These are phyloP conservation scores for Agaricus sinodeliciosus DNA, from an alignment of 768 basidiomycete genomes.

Conservation along the genomic window DNA sequence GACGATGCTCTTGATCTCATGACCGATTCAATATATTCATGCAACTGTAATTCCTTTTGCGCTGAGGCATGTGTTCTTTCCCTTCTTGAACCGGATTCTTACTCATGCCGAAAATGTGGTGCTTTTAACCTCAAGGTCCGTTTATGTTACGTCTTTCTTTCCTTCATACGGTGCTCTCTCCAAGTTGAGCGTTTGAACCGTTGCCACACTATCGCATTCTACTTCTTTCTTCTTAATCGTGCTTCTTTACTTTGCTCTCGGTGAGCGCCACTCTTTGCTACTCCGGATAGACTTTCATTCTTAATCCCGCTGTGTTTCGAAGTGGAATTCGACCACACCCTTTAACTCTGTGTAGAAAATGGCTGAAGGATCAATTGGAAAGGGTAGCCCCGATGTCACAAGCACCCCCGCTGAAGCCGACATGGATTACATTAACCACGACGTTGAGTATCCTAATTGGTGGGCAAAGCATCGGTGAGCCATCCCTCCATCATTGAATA, in stretches of 20 bases:
- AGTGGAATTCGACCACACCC: neutral
- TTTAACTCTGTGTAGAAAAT: neutral
- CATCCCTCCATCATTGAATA: neutral
- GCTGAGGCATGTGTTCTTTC: neutral
- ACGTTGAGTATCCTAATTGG: constrained; percentile 37
- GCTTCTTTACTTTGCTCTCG: no score
- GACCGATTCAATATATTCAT: constrained; percentile 1
- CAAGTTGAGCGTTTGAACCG: no score
- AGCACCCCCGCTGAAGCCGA: neutral
- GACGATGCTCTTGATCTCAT: neutral
- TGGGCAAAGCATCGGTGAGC: constrained; percentile 53
- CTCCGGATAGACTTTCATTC: neutral
- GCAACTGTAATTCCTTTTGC: constrained; percentile 2
- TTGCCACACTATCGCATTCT: no score
- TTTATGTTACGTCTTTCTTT: no score
- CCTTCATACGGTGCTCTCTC: no score
- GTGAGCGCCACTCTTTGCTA: no score
- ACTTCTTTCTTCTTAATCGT: no score
- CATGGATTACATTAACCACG: constrained; percentile 2
- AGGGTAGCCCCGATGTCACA: neutral
- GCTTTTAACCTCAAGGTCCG: neutral
- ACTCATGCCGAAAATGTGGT: no score
- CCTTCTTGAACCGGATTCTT: neutral
- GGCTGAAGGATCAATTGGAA: constrained; percentile 4
- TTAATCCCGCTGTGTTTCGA: neutral